phyloP scores from a whole-genome alignment of 768 basidiomycete species.

The Lyophyllum shimeji region DNA sequence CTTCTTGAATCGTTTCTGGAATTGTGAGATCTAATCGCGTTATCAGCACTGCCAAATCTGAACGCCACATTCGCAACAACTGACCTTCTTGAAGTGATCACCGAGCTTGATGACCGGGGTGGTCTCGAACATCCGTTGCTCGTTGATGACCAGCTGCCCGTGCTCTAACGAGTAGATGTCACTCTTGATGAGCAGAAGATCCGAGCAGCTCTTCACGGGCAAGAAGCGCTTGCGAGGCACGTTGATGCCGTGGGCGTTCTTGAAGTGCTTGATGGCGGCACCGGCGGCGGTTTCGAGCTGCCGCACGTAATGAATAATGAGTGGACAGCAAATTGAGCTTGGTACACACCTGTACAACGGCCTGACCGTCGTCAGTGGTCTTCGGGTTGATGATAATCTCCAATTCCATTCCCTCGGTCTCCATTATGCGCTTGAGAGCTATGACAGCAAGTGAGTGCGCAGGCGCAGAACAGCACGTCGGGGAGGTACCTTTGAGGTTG shows the following conservation, averaged over 20 bases:
- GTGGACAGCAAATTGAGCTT: neutral
- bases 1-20: constrained; percentile 94
- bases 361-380: constrained; percentile 80
- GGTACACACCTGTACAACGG: constrained; percentile 70
- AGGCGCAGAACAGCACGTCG: neutral
- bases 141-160: constrained; percentile 85
- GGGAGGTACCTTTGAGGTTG: constrained; percentile 63
- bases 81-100: constrained; percentile 94
- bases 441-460: constrained; percentile 1
- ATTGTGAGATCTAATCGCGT: constrained; percentile 63
- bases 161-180: constrained; percentile 91
- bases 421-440: constrained; percentile 92
- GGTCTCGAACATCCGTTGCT: constrained; percentile 77
- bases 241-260: constrained; percentile 89
- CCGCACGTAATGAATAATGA: constrained; percentile 17
- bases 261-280: constrained; percentile 93
- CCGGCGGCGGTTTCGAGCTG: constrained; percentile 90
- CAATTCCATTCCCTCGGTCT: constrained; percentile 80
- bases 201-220: constrained; percentile 87
- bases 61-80: neutral
- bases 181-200: constrained; percentile 86
- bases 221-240: constrained; percentile 94
- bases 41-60: neutral
- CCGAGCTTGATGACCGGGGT: constrained; percentile 97
- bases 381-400: constrained; percentile 96